phyloP scores from a whole-genome alignment of 1,139 yeast genomes.

The Yamadazyma conglobata region DNA sequence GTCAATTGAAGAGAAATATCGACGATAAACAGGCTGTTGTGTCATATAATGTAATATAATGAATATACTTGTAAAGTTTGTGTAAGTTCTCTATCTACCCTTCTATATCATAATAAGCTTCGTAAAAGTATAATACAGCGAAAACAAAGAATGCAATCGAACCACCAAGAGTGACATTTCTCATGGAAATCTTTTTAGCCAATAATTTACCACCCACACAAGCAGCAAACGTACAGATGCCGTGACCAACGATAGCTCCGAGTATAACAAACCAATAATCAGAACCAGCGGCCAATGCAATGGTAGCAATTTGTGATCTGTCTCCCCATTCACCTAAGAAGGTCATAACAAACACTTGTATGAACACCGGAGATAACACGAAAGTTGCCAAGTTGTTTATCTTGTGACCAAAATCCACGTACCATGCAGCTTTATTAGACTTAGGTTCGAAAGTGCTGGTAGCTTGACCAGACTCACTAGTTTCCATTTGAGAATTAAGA shows the following conservation, averaged over 20 bases:
- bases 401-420: conserved; percentile 25
- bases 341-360: conserved; percentile 93
- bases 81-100: conserved; percentile 2
- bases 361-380: conserved; percentile 84
- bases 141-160: conserved; percentile 81
- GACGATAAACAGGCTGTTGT: not conserved
- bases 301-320: conserved; percentile 95
- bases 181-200: conserved; percentile 86
- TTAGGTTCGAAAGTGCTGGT: conserved; percentile 8
- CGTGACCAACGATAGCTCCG: conserved; percentile 91
- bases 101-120: conserved; percentile 45
- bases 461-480: conserved; percentile 64
- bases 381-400: conserved; percentile 54
- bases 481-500: conserved; percentile 47
- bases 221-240: conserved; percentile 88
- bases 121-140: conserved; percentile 74
- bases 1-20: too few relatives aligned
- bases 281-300: conserved; percentile 97
- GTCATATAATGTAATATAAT: too few relatives aligned
- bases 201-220: conserved; percentile 88
- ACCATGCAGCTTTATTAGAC: conserved; percentile 21
- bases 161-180: conserved; percentile 90
- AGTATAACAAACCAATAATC: conserved; percentile 85
- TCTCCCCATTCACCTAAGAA: conserved; percentile 99
- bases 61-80: too few relatives aligned